These are phyloP conservation scores for Collariella sp. DNA, from an alignment of 495 filamentous ascomycete species.

Conservation along the genomic window DNA sequence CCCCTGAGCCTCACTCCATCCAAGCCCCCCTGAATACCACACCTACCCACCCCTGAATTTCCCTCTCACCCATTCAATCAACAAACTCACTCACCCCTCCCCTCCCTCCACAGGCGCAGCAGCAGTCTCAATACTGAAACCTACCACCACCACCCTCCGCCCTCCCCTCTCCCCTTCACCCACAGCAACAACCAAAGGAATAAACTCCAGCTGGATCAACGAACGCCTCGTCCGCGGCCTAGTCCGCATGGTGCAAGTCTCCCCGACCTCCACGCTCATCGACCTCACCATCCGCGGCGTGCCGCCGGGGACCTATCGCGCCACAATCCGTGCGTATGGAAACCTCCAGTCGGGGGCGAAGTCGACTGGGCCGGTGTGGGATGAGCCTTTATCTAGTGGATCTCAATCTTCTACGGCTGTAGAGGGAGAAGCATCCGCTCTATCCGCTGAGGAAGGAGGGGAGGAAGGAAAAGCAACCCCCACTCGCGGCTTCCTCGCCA, in stretches of 20 bases:
- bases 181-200: too few species aligned
- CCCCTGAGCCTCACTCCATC: not conserved
- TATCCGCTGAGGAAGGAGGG: too few species aligned
- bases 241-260: slow-evolving; percentile 73
- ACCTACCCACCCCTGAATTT: not conserved
- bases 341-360: slow-evolving; percentile 77
- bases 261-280: slow-evolving; percentile 64
- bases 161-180: too few species aligned
- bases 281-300: slow-evolving; percentile 84
- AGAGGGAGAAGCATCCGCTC: too few species aligned
- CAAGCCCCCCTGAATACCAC: not conserved
- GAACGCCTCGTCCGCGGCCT: slow-evolving; percentile 57
- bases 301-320: slow-evolving; percentile 69
- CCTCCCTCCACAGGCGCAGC: slow-evolving; percentile 56
- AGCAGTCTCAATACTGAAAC: slow-evolving; percentile 97
- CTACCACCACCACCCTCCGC: slow-evolving; percentile 42
- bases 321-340: slow-evolving; percentile 76
- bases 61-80: too few species aligned
- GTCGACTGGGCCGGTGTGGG: slow-evolving; percentile 79
- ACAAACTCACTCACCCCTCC: not conserved
- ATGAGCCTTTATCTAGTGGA: slow-evolving; percentile 32
- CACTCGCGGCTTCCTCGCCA: slow-evolving; percentile 62
- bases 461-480: slow-evolving; percentile 34
- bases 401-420: too few species aligned
- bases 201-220: slow-evolving; percentile 23